A percentile compares a stretch with the other conserved stretches of the same genome.
Evolutionary conservation across 306 rosid species (phyloP).

Genomic region (Cucurbita maxima): DNA sequence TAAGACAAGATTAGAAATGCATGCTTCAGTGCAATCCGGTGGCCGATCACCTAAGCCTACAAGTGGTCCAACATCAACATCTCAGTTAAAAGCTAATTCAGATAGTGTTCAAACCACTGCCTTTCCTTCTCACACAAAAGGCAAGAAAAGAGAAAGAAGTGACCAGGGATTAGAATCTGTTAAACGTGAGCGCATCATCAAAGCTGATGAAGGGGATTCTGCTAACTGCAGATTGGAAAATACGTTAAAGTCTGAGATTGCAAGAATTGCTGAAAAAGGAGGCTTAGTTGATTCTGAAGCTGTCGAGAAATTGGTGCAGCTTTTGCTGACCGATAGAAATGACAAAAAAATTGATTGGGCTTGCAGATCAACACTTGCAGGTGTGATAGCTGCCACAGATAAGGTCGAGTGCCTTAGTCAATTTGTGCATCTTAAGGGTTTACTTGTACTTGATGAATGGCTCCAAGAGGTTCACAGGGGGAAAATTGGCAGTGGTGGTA

Average conservation of each 20-base stretch:
- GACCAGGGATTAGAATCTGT: slow-evolving; percentile 58
- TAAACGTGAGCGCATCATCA: slow-evolving; percentile 52
- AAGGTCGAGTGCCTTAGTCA: slow-evolving; percentile 51
- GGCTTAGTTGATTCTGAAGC: slow-evolving; percentile 61
- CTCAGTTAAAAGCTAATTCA: slow-evolving; percentile 59
- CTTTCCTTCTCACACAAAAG: slow-evolving; percentile 51
- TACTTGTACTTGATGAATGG: slow-evolving; percentile 80
- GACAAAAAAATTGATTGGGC: slow-evolving; percentile 69
- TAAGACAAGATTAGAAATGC: slow-evolving; percentile 60
- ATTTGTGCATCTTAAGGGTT: slow-evolving; percentile 65
- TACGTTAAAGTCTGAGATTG: slow-evolving; percentile 51
- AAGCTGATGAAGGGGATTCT: slow-evolving; percentile 67
- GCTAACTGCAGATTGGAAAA: slow-evolving; percentile 41
- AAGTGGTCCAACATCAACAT: slow-evolving; percentile 59
- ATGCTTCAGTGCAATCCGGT: slow-evolving; percentile 55
- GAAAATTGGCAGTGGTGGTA: slow-evolving; percentile 45
- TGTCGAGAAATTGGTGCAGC: slow-evolving; percentile 66
- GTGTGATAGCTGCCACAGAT: slow-evolving; percentile 62
- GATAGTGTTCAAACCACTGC: slow-evolving; percentile 56
- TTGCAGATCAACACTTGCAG: slow-evolving; percentile 59
- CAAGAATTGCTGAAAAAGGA: slow-evolving; percentile 79
- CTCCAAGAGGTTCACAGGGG: slow-evolving; percentile 85
- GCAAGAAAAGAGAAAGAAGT: slow-evolving; percentile 75
- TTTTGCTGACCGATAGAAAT: slow-evolving; percentile 51
- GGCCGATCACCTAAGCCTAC: slow-evolving; percentile 80